Base-by-base conservation (phyloP, 2,329 filamentous ascomycete species). In the Trichoderma harzianum region DNA sequence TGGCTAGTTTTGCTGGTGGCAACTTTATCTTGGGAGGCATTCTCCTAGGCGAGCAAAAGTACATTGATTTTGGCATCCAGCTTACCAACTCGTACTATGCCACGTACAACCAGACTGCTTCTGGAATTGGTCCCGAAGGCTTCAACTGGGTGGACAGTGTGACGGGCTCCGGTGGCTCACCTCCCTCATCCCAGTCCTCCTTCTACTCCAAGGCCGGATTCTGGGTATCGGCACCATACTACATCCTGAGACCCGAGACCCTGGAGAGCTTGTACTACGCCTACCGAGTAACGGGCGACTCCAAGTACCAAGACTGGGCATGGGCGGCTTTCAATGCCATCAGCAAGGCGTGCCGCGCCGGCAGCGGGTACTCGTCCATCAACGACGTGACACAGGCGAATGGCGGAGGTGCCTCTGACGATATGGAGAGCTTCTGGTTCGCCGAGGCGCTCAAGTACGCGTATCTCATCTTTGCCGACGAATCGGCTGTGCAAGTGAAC, bases 201-300 rank as follows among this genome's bases (percentile, higher is more conserved):
- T 93, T 97, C 74, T 96, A 91, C 81, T 77, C 87, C 2, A 78
- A 81, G 74, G 84, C 89, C 1, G 94, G 94, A 5, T 97, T 93
- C 84, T 97, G 90, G 82, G 90, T 94, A 78, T 85, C 82, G 0
- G 82, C 84, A 55, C 77, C 83, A 0, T 77, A 80, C 7, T 97
- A 97, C 79, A 83, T 91, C 10, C 86, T 97, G 34, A 88, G 94
- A 0, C 92, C 93, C 0, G 94, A 97, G 81, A 93, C 94, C 4
- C 86, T 97, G 39, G 94, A 97, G 83, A 92, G 89, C 75, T 91
- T 91, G 80, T 97, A 97, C 85, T 96, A 97, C 80, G 93, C 94
- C 2, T 97, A 93, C 84, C 90, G 93, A 65, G 88, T 91, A 0
- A 97, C 94, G 0, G 91, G 91, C 4, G 87, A 95, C 73, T 75